These are phyloP conservation scores for Hypomontagnella submonticulosa DNA, from an alignment of 495 filamentous ascomycete species.

Conservation along the genomic window DNA sequence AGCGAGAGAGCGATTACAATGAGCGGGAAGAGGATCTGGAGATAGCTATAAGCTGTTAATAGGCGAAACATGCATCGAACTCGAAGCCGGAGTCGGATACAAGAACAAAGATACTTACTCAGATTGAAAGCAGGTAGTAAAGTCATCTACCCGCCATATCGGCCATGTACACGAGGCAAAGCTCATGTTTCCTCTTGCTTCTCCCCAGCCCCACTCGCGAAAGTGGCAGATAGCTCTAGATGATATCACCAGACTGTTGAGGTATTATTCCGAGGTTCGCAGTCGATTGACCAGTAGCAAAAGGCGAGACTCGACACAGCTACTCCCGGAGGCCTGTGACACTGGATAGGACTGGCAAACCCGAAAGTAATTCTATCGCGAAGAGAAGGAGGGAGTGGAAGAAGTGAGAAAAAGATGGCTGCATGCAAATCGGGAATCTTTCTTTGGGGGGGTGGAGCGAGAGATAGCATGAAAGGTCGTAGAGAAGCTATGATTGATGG, in stretches of 20 bases:
- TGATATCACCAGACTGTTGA: conserved; percentile 39
- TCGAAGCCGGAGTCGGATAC: conserved; percentile 8
- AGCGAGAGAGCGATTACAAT: conserved; percentile 75
- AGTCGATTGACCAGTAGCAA: conserved; percentile 18
- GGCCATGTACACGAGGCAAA: conserved; percentile 82
- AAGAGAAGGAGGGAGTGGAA: no score
- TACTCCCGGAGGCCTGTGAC: conserved; percentile 11
- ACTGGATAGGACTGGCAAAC: conserved; percentile 12
- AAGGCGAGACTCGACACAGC: conserved; percentile 11
- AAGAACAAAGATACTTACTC: conserved; percentile 69
- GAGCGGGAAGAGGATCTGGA: conserved; percentile 86
- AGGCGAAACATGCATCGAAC: conserved; percentile 11
- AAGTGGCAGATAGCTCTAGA: conserved; percentile 30
- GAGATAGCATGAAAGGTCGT: conserved; percentile 40
- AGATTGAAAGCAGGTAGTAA: conserved; percentile 85
- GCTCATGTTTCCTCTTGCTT: conserved; percentile 52
- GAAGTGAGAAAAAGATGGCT: conserved; percentile 22
- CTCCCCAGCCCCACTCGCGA: conserved; percentile 40
- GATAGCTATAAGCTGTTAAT: conserved; percentile 68
- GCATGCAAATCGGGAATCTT: conserved; percentile 33
- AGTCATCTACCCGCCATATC: conserved; percentile 88
- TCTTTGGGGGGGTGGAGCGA: conserved; percentile 32
- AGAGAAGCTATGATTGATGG: conserved; percentile 23
- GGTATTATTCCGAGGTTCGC: conserved; percentile 2
- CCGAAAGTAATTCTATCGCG: no score